Evolutionary conservation across 164 flowering plant genomes (phyloP).

Genomic region (Vitis labrusca): DNA sequence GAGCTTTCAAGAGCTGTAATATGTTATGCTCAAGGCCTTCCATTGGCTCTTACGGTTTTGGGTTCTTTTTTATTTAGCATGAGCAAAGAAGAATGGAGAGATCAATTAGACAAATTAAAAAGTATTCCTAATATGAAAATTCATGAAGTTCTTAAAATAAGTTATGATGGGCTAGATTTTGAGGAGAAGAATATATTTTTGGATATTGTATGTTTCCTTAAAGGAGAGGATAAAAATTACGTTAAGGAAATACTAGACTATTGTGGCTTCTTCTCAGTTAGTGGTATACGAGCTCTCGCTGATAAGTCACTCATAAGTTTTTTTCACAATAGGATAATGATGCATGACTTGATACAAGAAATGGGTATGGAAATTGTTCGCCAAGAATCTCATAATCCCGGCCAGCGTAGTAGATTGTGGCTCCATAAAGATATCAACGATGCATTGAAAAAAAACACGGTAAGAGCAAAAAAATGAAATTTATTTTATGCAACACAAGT

Average conservation of each 20-base stretch:
- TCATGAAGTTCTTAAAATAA: background rate
- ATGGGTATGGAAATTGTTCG: too few species aligned
- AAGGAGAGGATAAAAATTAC: too few species aligned
- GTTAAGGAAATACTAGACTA: too few species aligned
- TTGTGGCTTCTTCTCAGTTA: too few species aligned
- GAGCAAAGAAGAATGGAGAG: slow-evolving; percentile 1
- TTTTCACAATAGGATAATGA: too few species aligned
- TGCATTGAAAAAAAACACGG: background rate
- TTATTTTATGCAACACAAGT: too few species aligned
- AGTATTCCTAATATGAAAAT: background rate
- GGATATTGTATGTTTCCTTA: too few species aligned
- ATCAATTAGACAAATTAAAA: background rate
- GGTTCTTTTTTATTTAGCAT: slow-evolving; percentile 1
- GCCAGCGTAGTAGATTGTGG: background rate
- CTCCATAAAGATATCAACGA: background rate
- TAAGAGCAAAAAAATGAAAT: background rate
- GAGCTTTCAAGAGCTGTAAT: background rate
- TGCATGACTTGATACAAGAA: too few species aligned
- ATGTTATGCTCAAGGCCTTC: background rate
- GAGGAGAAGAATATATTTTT: too few species aligned
- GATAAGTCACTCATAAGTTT: too few species aligned
- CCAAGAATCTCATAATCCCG: too few species aligned
- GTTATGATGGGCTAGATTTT: background rate
- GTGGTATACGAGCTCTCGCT: too few species aligned
- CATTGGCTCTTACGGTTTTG: background rate